Percentiles rank a stretch among this genome's conserved stretches.
Evolutionary conservation across 2,329 filamentous ascomycete genomes (phyloP).

Genomic region (Cadophora sp.): DNA sequence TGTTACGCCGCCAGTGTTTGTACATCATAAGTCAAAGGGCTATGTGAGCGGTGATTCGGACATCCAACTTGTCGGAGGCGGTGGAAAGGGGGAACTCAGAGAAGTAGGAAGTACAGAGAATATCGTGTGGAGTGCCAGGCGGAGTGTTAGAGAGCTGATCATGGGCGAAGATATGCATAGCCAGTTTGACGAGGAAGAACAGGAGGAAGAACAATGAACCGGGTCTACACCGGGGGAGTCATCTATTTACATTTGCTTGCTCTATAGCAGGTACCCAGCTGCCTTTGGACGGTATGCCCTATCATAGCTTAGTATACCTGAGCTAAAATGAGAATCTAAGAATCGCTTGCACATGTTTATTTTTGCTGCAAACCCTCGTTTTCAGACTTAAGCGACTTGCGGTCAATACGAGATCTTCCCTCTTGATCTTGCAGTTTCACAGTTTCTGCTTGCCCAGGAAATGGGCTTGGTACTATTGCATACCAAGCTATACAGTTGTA

Average conservation of each 20-base stretch:
- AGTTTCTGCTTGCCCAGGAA: background rate
- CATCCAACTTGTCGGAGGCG: slow-evolving; percentile 39
- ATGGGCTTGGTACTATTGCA: background rate
- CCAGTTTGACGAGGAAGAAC: slow-evolving; percentile 10
- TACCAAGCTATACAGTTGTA: slow-evolving; percentile 1
- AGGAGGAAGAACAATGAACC: background rate
- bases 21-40: slow-evolving; percentile 47
- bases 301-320: background rate
- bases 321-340: background rate
- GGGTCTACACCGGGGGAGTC: background rate
- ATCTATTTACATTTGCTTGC: background rate
- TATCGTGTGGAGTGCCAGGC: slow-evolving; percentile 46
- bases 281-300: background rate
- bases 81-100: slow-evolving; percentile 28
- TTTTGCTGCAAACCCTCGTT: background rate
- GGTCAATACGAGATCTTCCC: no score
- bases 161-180: slow-evolving; percentile 12
- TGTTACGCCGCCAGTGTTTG: slow-evolving; percentile 47
- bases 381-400: background rate
- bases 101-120: slow-evolving; percentile 42
- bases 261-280: no score
- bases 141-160: slow-evolving; percentile 11
- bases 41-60: slow-evolving; percentile 44
- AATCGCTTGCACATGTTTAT: background rate
- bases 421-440: background rate